Evolutionary conservation across 805 yeast genomes (phyloP).

Genomic region (Cyberlindnera mycetangii): DNA sequence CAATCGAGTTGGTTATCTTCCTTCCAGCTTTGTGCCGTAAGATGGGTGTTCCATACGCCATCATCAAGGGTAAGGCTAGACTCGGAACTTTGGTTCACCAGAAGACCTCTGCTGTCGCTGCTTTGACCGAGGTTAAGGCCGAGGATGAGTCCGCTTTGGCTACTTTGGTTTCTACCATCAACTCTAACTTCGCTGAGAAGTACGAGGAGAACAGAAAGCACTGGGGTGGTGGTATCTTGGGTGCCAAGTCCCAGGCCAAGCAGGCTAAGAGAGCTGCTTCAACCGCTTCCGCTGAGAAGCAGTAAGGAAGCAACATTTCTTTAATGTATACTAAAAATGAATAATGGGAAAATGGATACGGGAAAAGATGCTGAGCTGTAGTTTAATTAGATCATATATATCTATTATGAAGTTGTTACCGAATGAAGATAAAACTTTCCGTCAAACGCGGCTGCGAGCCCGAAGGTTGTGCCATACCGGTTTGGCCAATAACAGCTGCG

Average conservation of each 20-base stretch:
- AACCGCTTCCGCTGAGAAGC: constrained; percentile 18
- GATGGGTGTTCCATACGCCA: constrained; percentile 99
- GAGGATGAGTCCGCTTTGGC: constrained; percentile 96
- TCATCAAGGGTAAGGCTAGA: constrained; percentile 98
- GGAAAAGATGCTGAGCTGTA: background rate
- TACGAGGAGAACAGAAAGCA: constrained; percentile 95
- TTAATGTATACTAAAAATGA: constrained; percentile 5
- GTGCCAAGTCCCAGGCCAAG: constrained; percentile 89
- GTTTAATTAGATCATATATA: background rate
- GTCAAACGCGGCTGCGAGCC: too few relatives aligned
- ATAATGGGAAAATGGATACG: constrained; percentile 4
- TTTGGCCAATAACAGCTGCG: constrained; percentile 21
- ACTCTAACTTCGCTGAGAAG: constrained; percentile 90
- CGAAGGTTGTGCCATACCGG: background rate
- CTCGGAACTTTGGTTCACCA: constrained; percentile 96
- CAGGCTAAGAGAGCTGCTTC: constrained; percentile 36
- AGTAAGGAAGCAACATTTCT: too few relatives aligned
- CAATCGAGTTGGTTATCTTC: constrained; percentile 95
- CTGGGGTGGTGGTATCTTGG: constrained; percentile 99
- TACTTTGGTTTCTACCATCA: constrained; percentile 79
- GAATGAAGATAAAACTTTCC: too few relatives aligned
- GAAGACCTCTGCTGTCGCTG: constrained; percentile 97
- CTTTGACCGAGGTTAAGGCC: constrained; percentile 89
- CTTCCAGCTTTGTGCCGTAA: constrained; percentile 98
- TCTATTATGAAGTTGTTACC: too few relatives aligned